Conservation (phyloP, 305 asterid species). For the Salvia sclarea region DNA sequence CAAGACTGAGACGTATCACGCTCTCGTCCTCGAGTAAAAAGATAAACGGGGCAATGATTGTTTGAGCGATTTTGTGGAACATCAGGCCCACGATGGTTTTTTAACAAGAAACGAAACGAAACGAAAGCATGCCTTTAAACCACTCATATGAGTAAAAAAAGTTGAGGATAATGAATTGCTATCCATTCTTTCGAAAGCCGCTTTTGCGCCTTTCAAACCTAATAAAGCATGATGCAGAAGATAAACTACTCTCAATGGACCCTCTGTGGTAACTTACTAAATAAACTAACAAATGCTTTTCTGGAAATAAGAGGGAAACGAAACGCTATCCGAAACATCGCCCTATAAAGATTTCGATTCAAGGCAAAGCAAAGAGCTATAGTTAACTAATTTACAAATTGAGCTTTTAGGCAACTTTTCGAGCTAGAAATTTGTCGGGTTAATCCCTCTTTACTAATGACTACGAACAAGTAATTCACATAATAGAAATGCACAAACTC, state of each 20-base stretch:
- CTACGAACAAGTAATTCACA: conserved; percentile 1
- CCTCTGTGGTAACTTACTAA: conserved; percentile 11
- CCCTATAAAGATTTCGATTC: conserved; percentile 16
- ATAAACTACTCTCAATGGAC: conserved; percentile 25
- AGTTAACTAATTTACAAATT: too few relatives aligned
- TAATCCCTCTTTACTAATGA: conserved; percentile 16
- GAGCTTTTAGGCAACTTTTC: conserved; percentile 10
- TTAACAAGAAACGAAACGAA: not conserved
- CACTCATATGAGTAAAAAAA: conserved; percentile 1
- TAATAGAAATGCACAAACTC: conserved; percentile 22
- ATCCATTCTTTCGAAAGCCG: conserved; percentile 31
- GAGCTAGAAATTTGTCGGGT: conserved; percentile 28
- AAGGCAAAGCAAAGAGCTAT: conserved; percentile 4
- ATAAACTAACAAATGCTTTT: conserved; percentile 18
- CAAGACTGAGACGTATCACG: not conserved
- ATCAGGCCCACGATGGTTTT: conserved; percentile 11
- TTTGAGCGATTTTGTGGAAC: not conserved
- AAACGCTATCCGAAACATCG: conserved; percentile 11
- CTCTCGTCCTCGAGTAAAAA: not conserved
- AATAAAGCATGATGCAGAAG: conserved; percentile 26
- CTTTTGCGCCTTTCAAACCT: conserved; percentile 26
- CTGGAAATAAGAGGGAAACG: not conserved
- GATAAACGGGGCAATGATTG: not conserved
- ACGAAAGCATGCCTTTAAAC: conserved; percentile 18
- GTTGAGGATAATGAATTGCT: conserved; percentile 5